These are phyloP conservation scores for Pulveroboletus sp. DNA, from an alignment of 768 basidiomycete species.

Conservation along the genomic window DNA sequence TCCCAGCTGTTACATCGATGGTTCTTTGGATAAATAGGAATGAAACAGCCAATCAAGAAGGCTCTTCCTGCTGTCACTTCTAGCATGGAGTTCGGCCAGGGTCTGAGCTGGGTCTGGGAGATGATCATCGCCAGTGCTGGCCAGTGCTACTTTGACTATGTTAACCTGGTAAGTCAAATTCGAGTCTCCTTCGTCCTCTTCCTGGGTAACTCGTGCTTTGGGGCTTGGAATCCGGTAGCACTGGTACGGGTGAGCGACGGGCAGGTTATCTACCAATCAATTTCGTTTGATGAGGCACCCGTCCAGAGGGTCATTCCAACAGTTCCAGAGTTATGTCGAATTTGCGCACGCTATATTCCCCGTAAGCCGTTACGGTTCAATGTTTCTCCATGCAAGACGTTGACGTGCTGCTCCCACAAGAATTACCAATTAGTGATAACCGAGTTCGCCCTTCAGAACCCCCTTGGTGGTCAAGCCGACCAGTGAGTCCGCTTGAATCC, in stretches of 20 bases:
- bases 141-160: slow-evolving; percentile 32
- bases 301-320: slow-evolving; percentile 21
- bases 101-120: slow-evolving; percentile 32
- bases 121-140: slow-evolving; percentile 34
- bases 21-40: not conserved
- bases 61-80: slow-evolving; percentile 36
- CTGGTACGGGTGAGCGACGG: slow-evolving; percentile 26
- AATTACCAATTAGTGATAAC: slow-evolving; percentile 25
- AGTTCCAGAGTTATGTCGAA: slow-evolving; percentile 28
- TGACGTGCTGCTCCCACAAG: slow-evolving; percentile 11
- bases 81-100: slow-evolving; percentile 29
- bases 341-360: slow-evolving; percentile 27
- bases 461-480: slow-evolving; percentile 25
- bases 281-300: not conserved
- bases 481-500: slow-evolving; percentile 21
- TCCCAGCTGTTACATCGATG: not conserved
- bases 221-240: slow-evolving; percentile 10
- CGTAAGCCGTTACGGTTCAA: slow-evolving; percentile 4
- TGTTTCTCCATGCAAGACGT: not conserved
- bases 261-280: not conserved
- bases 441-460: slow-evolving; percentile 33
- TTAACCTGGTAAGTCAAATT: slow-evolving; percentile 28
- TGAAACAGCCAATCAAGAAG: slow-evolving; percentile 32
- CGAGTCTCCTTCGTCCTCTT: not conserved
- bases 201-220: not conserved